Base-by-base conservation (phyloP, 805 yeast species). In the Hanseniaspora clermontiae region DNA sequence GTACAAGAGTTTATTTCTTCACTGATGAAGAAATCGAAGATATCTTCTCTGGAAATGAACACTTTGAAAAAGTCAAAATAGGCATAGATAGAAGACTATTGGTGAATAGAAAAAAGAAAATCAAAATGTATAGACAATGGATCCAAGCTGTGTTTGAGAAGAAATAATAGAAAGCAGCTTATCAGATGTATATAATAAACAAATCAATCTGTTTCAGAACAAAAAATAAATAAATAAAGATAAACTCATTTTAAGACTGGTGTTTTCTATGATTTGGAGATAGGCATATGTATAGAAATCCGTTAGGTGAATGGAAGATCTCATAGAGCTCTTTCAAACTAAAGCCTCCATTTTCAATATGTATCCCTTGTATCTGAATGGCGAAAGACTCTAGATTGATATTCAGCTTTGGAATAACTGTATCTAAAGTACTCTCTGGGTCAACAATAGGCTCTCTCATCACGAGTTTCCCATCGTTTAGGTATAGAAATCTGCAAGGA, bases 71-170 rank as follows among this genome's bases (percentile, higher is more conserved):
- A 60, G 77, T 74, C 42, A 83, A 78, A 66, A 83, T 93, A 43
- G 97, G 87, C 1, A 85, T 95, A 0, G 98, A 93, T 71, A 78
- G 96, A 67, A 74, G 98, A 63, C 74, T 93, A 63, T 73, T 93
- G 61, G 97, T 93, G 27, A 93, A 93, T 68, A 77, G 98, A 64
- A 90, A 91, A 71, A 83, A 91, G 66, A 85, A 85, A 68, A 72
- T 93, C 61, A 93, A 93, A 70, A 93, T 93, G 98, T 93, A 87
- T 68, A 76, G 98, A 64, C 87, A 89, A 58, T 93, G 98, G 98
- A 72, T 93, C 57, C 98, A 93, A 71, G 97, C 93, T 0, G 89
- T 87, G 29, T 91, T 91, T 67, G 77, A 73, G 38, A 74, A 46
- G 70, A 39, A 73, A 74, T 39, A 56, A 58, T 36, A 60, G 58